A percentile compares a stretch with the other conserved stretches of the same genome.
Conservation (phyloP, 768 basidiomycete species). For the Boletus vinaceobasis region DNA sequence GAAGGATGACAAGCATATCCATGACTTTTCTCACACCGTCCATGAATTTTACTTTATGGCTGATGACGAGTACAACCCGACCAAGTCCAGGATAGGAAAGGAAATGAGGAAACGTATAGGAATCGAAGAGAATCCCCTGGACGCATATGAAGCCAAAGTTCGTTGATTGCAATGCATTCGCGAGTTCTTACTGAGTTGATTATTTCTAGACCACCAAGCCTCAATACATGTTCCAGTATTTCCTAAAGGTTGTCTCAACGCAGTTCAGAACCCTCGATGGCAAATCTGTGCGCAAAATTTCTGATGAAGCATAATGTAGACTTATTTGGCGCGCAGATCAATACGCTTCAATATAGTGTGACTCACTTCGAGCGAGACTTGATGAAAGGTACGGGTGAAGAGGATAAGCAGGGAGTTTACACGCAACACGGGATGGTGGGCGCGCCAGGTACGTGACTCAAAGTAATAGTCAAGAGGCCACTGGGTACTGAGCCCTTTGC, state of each 20-base stretch:
- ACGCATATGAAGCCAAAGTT: conserved; percentile 58
- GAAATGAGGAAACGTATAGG: conserved; percentile 72
- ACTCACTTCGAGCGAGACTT: conserved; percentile 97
- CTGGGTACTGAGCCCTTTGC: neutral
- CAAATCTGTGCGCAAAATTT: conserved; percentile 46
- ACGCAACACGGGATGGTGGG: conserved; percentile 73
- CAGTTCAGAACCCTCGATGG: conserved; percentile 84
- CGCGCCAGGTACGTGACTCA: conserved; percentile 51
- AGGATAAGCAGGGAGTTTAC: conserved; percentile 61
- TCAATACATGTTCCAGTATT: conserved; percentile 98
- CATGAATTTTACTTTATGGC: conserved; percentile 76
- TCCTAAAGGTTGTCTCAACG: conserved; percentile 97
- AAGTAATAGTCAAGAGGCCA: neutral
- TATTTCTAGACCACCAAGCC: conserved; percentile 60
- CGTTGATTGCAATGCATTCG: conserved; percentile 15
- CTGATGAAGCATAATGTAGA: neutral
- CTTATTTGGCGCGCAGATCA: conserved; percentile 46
- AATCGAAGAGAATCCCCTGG: conserved; percentile 73
- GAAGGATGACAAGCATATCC: conserved; percentile 78
- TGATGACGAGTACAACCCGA: conserved; percentile 76
- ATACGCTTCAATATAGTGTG: conserved; percentile 92
- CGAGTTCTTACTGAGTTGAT: conserved; percentile 2
- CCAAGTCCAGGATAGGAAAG: conserved; percentile 57
- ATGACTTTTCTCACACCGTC: conserved; percentile 91
- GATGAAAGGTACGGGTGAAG: conserved; percentile 53